Evolutionary conservation across 805 yeast species (phyloP).

Genomic region (Kurtzmaniella fragi): DNA sequence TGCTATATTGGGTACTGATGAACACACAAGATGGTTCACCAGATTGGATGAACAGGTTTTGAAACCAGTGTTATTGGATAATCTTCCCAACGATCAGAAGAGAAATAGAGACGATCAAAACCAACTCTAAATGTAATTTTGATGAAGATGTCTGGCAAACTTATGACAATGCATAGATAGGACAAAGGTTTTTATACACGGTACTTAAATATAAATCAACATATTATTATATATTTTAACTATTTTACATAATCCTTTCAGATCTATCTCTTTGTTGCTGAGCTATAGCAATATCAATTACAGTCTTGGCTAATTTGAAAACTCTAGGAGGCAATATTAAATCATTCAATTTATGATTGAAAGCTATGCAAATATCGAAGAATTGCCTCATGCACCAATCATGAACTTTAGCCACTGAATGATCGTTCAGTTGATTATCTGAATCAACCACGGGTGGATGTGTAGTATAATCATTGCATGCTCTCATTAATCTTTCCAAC

Average conservation of each 20-base stretch:
- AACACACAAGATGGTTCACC: slow-evolving; percentile 86
- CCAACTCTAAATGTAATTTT: too few relatives aligned
- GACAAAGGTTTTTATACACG: background rate
- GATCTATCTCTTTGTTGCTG: slow-evolving; percentile 18
- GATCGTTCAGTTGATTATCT: slow-evolving; percentile 13
- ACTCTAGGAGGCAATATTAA: slow-evolving; percentile 59
- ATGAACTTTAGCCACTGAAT: slow-evolving; percentile 51
- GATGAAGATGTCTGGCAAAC: too few relatives aligned
- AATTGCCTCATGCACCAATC: slow-evolving; percentile 62
- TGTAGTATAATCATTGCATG: slow-evolving; percentile 33
- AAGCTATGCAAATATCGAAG: slow-evolving; percentile 58
- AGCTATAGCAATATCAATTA: slow-evolving; percentile 58
- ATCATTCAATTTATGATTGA: slow-evolving; percentile 60
- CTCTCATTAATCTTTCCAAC: slow-evolving; percentile 53
- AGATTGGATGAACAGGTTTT: slow-evolving; percentile 90
- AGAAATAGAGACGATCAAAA: slow-evolving; percentile 3
- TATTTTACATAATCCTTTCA: too few relatives aligned
- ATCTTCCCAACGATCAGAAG: slow-evolving; percentile 24
- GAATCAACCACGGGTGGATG: slow-evolving; percentile 43
- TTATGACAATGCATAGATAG: too few relatives aligned
- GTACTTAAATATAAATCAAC: too few relatives aligned
- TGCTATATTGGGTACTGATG: slow-evolving; percentile 51
- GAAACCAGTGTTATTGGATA: slow-evolving; percentile 85
- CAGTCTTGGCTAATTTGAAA: slow-evolving; percentile 66
- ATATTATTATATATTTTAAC: too few relatives aligned